Evolutionary conservation across 768 basidiomycete genomes (phyloP).

Genomic region (Amanita pseudoporphyria): DNA sequence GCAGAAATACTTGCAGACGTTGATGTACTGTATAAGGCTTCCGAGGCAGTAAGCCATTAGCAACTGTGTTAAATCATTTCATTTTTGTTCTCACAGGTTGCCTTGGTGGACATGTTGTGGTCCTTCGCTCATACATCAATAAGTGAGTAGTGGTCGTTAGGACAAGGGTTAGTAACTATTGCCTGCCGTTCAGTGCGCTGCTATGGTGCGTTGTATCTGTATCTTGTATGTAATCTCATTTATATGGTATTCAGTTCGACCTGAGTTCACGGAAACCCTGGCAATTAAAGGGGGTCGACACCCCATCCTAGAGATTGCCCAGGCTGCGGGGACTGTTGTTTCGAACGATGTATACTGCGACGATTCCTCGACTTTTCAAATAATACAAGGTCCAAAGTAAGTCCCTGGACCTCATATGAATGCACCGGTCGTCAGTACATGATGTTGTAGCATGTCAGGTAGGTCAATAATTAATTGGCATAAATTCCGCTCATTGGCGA

Average conservation of each 20-base stretch:
- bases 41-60: constrained; percentile 63
- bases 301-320: constrained; percentile 73
- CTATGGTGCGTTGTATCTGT: constrained; percentile 25
- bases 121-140: constrained; percentile 80
- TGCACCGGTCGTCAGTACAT: neutral
- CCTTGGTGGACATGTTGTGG: constrained; percentile 84
- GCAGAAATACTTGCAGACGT: constrained; percentile 59
- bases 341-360: constrained; percentile 90
- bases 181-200: constrained; percentile 28
- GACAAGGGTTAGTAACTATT: neutral
- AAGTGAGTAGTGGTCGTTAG: constrained; percentile 33
- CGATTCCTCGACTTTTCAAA: constrained; percentile 77
- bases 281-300: constrained; percentile 87
- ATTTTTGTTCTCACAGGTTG: constrained; percentile 40
- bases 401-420: constrained; percentile 13
- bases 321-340: constrained; percentile 59
- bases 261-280: constrained; percentile 84
- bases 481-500: neutral
- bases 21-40: constrained; percentile 80
- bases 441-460: constrained; percentile 35
- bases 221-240: neutral
- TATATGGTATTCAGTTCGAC: constrained; percentile 48
- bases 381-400: constrained; percentile 87
- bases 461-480: neutral
- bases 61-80: neutral